phyloP scores from a whole-genome alignment of 1,284 basidiomycete species.

The Tylopilus sp. region DNA sequence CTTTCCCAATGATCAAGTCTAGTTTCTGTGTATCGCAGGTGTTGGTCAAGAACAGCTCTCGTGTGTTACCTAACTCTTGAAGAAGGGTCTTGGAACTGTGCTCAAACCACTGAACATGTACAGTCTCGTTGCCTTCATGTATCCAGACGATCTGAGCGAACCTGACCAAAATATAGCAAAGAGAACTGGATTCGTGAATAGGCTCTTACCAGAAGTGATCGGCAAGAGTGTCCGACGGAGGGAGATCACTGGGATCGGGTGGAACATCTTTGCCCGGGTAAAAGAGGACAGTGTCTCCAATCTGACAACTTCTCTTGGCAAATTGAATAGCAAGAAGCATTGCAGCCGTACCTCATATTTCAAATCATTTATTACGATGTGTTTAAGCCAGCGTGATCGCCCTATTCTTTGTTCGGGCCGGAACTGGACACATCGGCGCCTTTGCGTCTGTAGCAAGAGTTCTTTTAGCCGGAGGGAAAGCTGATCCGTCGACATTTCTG shows the following conservation, averaged over 20 bases:
- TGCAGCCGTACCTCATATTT: constrained; percentile 35
- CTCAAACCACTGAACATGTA: constrained; percentile 78
- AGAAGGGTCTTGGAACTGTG: constrained; percentile 70
- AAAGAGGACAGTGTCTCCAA: constrained; percentile 67
- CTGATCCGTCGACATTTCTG: constrained; percentile 16
- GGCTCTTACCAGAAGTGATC: constrained; percentile 70
- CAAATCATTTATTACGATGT: constrained; percentile 41
- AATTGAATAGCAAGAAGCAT: constrained; percentile 35
- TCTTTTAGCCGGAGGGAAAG: constrained; percentile 30
- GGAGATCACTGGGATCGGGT: constrained; percentile 46
- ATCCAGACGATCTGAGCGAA: constrained; percentile 72
- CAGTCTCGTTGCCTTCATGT: constrained; percentile 49
- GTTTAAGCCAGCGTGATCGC: constrained; percentile 40
- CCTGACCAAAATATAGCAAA: constrained; percentile 51
- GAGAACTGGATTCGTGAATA: neutral
- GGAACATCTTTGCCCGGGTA: constrained; percentile 49
- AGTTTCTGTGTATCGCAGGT: constrained; percentile 61
- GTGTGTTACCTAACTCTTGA: constrained; percentile 66
- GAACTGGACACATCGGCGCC: constrained; percentile 29
- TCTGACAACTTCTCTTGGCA: constrained; percentile 46
- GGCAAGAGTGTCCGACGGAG: constrained; percentile 51
- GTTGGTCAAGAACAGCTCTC: constrained; percentile 72
- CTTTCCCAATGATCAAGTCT: constrained; percentile 55
- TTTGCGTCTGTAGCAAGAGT: constrained; percentile 33
- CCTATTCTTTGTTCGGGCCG: constrained; percentile 40